Percentiles rank a stretch among this genome's conserved stretches.
Evolutionary conservation across 2,329 filamentous ascomycete species (phyloP).

Genomic region (Fusarium lateritium): DNA sequence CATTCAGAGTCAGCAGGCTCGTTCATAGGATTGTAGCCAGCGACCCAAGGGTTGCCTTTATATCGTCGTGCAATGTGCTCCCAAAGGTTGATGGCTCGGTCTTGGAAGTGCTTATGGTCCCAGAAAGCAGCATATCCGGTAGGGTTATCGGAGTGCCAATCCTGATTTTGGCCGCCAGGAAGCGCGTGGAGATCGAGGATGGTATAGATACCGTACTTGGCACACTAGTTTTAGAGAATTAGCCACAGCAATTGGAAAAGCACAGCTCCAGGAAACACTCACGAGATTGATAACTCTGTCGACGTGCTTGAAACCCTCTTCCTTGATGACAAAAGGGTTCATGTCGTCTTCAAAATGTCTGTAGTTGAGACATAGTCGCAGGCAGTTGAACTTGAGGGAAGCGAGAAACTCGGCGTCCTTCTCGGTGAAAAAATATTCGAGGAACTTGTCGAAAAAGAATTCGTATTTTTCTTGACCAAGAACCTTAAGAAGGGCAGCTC

Average conservation of each 20-base stretch:
- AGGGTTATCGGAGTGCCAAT: conserved; percentile 61
- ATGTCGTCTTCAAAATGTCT: conserved; percentile 68
- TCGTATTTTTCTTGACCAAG: conserved; percentile 70
- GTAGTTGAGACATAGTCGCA: conserved; percentile 73
- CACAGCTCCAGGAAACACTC: not conserved
- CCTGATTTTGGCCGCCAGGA: conserved; percentile 63
- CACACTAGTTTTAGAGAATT: conserved; percentile 46
- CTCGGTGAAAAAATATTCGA: conserved; percentile 71
- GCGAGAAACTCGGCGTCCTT: conserved; percentile 71
- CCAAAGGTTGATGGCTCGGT: conserved; percentile 61
- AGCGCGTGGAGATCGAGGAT: conserved; percentile 62
- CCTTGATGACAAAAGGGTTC: conserved; percentile 64
- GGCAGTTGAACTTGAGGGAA: conserved; percentile 68
- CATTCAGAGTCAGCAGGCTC: conserved; percentile 52
- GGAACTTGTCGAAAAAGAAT: conserved; percentile 72
- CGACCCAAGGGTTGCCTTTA: conserved; percentile 58
- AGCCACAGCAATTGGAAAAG: accelerated
- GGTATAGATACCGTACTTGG: conserved; percentile 59
- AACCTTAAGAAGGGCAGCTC: conserved; percentile 66
- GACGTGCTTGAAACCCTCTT: conserved; percentile 64
- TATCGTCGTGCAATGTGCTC: conserved; percentile 59
- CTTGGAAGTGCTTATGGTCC: conserved; percentile 62
- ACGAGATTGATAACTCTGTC: conserved; percentile 63
- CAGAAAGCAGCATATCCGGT: conserved; percentile 60
- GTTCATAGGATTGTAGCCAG: conserved; percentile 57